Base-by-base conservation (phyloP, 1,284 basidiomycete species). In the Papiliotrema nemorosa region DNA sequence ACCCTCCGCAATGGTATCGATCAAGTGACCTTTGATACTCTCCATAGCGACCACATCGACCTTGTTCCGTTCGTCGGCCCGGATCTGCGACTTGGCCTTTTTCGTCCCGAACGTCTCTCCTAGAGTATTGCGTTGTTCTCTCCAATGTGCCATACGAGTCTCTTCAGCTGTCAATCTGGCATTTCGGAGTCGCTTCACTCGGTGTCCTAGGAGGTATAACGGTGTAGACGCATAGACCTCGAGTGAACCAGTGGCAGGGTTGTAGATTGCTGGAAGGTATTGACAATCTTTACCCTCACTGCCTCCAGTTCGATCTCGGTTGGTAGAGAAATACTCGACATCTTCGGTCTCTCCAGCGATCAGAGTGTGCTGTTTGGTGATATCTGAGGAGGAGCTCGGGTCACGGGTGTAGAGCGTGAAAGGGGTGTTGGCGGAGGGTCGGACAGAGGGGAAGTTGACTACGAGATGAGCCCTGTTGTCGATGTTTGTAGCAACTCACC, bases 81-180 rank as follows among this genome's bases (percentile, higher is more conserved):
- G 82, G 62, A 96, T 90, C 26, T 83, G 84, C 14, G 84, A 83
- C 73, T 90, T 87, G 34, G 90, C 88, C 69, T 94, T 96, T 75
- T 90, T 88, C 13, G 90, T 94, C 21, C 92, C 92, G 60, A 97
- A 97, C 1, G 87, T 83, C 67, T 90, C 85, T 27, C 92, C 92
- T 1, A 97, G 81, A n/a, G 82, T 78, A 53, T 83, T 88, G 25
- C 86, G 81, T 31, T 84, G 84, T 44, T 82, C 79, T 41, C 80
- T 75, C 52, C 82, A 84, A 57, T 84, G 80, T 27, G 80, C 66
- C 46, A 20, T 40, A 5, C 78, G 71, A 5, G 78, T 74, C 3
- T 81, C 73, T 16, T 54, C 47, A 3, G 40, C 46, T 3, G 55
- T 44, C 5, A 64, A 41, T 35, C 57, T 50, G 9, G 58, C 52